phyloP scores from a whole-genome alignment of 805 yeast species.

The Schwanniomyces polymorphus region DNA sequence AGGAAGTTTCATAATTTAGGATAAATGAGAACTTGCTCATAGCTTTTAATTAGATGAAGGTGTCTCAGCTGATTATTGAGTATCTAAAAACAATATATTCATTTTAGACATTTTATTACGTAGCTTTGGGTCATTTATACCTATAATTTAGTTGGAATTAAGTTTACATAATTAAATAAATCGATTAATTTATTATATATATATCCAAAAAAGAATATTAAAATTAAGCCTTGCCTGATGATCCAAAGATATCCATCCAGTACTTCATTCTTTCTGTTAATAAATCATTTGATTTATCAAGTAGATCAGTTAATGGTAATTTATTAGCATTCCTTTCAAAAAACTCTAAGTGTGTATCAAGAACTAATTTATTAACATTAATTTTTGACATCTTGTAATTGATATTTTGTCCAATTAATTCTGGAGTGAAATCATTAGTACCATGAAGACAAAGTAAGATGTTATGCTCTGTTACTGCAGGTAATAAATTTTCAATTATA shows the following conservation, averaged over 20 bases:
- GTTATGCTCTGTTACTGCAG: constrained; percentile 12
- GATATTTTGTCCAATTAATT: constrained; percentile 20
- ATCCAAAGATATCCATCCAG: constrained; percentile 25
- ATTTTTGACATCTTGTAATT: constrained; percentile 28
- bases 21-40: too few relatives aligned
- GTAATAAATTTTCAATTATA: constrained; percentile 21
- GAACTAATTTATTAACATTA: constrained; percentile 29
- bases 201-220: not conserved
- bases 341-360: constrained; percentile 23
- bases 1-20: too few relatives aligned
- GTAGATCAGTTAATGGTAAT: constrained; percentile 22
- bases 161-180: too few relatives aligned
- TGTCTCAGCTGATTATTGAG: too few relatives aligned
- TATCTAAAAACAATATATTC: too few relatives aligned
- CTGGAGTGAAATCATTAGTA: constrained; percentile 27
- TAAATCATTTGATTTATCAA: constrained; percentile 20
- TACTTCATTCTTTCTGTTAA: constrained; percentile 24
- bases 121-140: too few relatives aligned
- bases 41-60: too few relatives aligned
- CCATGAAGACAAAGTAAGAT: constrained; percentile 34
- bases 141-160: too few relatives aligned
- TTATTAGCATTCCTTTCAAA: constrained; percentile 17
- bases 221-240: constrained; percentile 19
- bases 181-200: not conserved
- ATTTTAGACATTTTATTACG: too few relatives aligned